Base-by-base conservation (phyloP, 306 rosid species). In the Casuarina cunninghamiana region DNA sequence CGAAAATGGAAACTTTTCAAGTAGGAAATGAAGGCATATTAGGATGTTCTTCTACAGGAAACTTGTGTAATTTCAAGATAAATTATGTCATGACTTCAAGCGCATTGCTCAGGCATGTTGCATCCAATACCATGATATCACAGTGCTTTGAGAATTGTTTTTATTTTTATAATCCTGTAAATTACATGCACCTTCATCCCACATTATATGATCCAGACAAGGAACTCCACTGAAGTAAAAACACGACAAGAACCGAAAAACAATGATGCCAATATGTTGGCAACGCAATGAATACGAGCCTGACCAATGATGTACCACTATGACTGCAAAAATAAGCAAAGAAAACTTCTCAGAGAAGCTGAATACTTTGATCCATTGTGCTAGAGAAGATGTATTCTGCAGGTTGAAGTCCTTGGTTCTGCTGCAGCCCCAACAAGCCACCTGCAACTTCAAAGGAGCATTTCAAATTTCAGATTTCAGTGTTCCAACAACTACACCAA, bases 311-410 rank as follows among this genome's bases (percentile, higher is more conserved):
- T 21, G 13, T 50, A 44, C 66, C 74, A 77, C 43, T 60, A 46
- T 65, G 8, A 19, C 32, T 32, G 63, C 51, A 82, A 39, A 16
- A 13, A 46, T 67, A 17, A 32, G 37, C 12, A 21, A 66, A 38
- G 13, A 75, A 5, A 42, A 69, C 55, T 68, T 50, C 37, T n/a
- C 69, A 32, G 41, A 57, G 63, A 80, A 16, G 48, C 75, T 67
- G 46, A 69, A 63, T 81, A 92, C 97, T 91, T 81, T 85, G 90
- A 77, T 88, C 95, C 97, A 92, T 92, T 69, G 81, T 76, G 81
- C 75, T 15, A 38, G 51, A 76, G 74, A 41, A 38, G 72, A 74
- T 54, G 69, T 81, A 75, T 45, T 65, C 69, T 26, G 51, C 67
- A 65, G 72, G 57, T 73, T 61, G 45, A 73, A 78, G 73, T 81